Conservation (phyloP, 2,329 filamentous ascomycete species). For the Phoma sp. region DNA sequence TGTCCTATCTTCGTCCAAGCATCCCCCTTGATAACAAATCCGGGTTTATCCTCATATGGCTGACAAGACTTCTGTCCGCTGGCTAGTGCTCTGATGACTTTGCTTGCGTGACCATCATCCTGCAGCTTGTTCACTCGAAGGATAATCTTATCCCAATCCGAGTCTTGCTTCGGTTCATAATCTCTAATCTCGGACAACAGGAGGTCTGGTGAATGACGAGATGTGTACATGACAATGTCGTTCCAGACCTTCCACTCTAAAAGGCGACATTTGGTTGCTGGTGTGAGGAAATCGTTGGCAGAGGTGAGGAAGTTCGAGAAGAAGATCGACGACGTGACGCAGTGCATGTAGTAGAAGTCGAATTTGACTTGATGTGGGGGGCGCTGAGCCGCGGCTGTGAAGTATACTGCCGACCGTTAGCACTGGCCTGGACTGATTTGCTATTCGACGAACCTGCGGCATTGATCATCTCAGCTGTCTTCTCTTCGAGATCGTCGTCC, state of each 20-base stretch:
- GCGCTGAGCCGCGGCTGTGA: conserved; percentile 66
- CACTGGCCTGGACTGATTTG: no score
- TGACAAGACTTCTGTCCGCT: conserved; percentile 63
- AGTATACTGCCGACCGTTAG: conserved; percentile 52
- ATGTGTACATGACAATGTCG: conserved; percentile 76
- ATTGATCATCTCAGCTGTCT: conserved; percentile 74
- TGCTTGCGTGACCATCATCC: conserved; percentile 84
- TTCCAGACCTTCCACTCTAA: conserved; percentile 82
- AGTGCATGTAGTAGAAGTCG: conserved; percentile 86
- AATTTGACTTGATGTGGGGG: conserved; percentile 64
- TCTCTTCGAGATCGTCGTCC: conserved; percentile 63
- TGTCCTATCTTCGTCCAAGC: conserved; percentile 67
- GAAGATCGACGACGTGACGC: conserved; percentile 79
- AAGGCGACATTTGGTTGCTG: conserved; percentile 68
- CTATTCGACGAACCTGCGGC: conserved; percentile 53
- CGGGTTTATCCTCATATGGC: conserved; percentile 53
- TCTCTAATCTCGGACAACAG: conserved; percentile 62
- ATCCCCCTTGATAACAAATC: conserved; percentile 59
- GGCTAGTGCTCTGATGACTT: conserved; percentile 73
- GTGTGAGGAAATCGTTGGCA: conserved; percentile 61
- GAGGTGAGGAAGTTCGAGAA: conserved; percentile 66
- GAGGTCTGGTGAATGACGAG: conserved; percentile 67
- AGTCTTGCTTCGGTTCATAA: conserved; percentile 61
- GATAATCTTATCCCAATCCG: conserved; percentile 53
- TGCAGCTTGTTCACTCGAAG: conserved; percentile 53